Evolutionary conservation across 148 eudicot species (phyloP).

Genomic region (Rhododendron williamsianum): DNA sequence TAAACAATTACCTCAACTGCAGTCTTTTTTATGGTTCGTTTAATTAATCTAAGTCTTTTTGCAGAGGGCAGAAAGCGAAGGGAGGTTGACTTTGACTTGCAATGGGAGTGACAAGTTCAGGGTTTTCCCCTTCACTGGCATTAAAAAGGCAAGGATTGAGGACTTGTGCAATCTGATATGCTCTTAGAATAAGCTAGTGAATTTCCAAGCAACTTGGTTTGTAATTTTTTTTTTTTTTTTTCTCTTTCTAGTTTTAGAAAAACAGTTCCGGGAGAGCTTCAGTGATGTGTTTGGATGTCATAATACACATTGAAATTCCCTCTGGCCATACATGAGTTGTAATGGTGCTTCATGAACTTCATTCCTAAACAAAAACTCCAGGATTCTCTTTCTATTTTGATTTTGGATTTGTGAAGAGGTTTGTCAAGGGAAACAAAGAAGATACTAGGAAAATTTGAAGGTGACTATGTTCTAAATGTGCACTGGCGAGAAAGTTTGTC

Average conservation of each 20-base stretch:
- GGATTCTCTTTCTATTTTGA: not conserved
- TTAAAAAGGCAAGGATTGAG: conserved; percentile 45
- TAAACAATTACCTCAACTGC: not conserved
- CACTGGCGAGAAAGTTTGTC: not conserved
- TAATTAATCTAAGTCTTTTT: not conserved
- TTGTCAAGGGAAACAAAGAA: not conserved
- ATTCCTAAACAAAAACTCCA: not conserved
- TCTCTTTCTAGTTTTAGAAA: not conserved
- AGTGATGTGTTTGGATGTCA: not conserved
- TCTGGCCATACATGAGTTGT: not conserved
- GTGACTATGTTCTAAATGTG: not conserved
- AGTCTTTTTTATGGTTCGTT: not conserved
- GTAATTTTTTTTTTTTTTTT: not conserved
- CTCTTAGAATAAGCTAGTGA: conserved; percentile 26
- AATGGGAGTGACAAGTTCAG: conserved; percentile 49
- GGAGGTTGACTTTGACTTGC: conserved; percentile 50
- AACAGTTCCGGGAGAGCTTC: not conserved
- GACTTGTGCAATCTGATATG: conserved; percentile 63
- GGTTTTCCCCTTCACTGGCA: conserved; percentile 39
- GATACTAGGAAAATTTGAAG: not conserved
- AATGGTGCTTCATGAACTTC: not conserved
- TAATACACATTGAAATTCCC: not conserved
- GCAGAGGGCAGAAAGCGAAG: conserved; percentile 46
- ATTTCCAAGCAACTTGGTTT: not conserved
- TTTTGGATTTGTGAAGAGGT: not conserved